Evolutionary conservation across 495 filamentous ascomycete genomes (phyloP).

Genomic region (Aspergillus baeticus): DNA sequence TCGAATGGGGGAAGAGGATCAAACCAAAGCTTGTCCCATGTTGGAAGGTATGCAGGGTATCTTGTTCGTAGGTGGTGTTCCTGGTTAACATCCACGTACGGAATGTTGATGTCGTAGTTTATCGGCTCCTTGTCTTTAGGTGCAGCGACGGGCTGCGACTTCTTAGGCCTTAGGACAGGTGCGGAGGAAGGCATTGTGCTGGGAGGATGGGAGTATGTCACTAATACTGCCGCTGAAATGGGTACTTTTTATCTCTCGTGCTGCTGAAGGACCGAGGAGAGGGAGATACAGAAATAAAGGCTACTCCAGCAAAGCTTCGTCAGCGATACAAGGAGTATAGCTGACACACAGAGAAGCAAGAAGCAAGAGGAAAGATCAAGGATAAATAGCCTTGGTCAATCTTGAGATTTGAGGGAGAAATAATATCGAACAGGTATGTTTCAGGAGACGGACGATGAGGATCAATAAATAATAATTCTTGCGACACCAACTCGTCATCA

Average conservation of each 20-base stretch:
- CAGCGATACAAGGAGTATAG: conserved; percentile 10
- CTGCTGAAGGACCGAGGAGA: neutral
- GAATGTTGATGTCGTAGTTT: conserved; percentile 59
- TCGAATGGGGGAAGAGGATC: conserved; percentile 57
- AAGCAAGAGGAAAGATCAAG: neutral
- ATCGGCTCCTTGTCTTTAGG: conserved; percentile 43
- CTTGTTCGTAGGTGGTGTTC: conserved; percentile 41
- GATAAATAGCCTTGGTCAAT: conserved; percentile 1
- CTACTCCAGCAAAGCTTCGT: conserved; percentile 1
- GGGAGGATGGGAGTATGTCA: neutral
- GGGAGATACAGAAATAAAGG: neutral
- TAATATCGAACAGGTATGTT: conserved; percentile 2
- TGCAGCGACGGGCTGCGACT: conserved; percentile 28
- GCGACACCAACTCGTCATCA: conserved; percentile 5
- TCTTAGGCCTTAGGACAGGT: conserved; percentile 31
- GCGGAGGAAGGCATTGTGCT: conserved; percentile 40
- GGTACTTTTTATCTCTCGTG: neutral
- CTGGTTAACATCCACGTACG: conserved; percentile 46
- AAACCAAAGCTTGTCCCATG: conserved; percentile 63
- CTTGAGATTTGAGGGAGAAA: conserved; percentile 6
- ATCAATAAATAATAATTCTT: conserved; percentile 19
- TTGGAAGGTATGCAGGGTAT: conserved; percentile 62
- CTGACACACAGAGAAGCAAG: neutral
- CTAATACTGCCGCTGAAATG: neutral
- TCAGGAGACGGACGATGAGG: conserved; percentile 9